A percentile compares a stretch with the other conserved stretches of the same genome.
phyloP scores from a whole-genome alignment of 2,329 filamentous ascomycete species.

The Hypoxylon rubiginosum region DNA sequence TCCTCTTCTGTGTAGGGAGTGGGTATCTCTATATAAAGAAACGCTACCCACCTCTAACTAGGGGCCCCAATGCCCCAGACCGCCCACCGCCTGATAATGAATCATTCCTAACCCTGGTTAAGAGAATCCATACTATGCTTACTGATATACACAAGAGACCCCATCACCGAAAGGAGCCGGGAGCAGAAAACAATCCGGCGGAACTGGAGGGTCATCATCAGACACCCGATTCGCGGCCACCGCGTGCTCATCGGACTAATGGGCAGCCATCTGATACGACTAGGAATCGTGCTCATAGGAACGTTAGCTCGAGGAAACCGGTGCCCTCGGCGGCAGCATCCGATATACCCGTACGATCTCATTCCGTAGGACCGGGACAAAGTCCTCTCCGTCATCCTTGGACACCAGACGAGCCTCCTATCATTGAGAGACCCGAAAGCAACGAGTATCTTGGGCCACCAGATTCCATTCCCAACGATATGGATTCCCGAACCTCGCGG shows the following conservation, averaged over 20 bases:
- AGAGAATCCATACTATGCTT: not conserved
- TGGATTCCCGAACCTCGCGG: not conserved
- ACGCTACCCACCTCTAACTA: conserved; percentile 19
- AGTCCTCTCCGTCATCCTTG: not conserved
- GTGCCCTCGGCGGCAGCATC: too few relatives aligned
- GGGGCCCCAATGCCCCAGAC: conserved; percentile 23
- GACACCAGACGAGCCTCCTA: not conserved
- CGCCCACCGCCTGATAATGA: conserved; percentile 10
- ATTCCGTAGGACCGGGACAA: not conserved
- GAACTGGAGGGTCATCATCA: not conserved
- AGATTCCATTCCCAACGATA: not conserved
- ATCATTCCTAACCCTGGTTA: not conserved
- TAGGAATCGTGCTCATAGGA: not conserved
- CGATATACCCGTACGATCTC: not conserved
- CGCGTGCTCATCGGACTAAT: not conserved
- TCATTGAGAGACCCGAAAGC: not conserved
- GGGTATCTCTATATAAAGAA: conserved; percentile 39
- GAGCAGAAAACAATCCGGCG: conserved; percentile 6
- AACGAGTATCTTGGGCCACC: not conserved
- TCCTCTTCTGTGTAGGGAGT: conserved; percentile 41
- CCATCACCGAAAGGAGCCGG: not conserved
- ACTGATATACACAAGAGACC: not conserved
- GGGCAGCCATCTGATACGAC: not conserved
- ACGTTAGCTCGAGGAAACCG: not conserved
- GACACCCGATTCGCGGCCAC: not conserved